phyloP scores from a whole-genome alignment of 495 filamentous ascomycete species.

The Collariella sp. region DNA sequence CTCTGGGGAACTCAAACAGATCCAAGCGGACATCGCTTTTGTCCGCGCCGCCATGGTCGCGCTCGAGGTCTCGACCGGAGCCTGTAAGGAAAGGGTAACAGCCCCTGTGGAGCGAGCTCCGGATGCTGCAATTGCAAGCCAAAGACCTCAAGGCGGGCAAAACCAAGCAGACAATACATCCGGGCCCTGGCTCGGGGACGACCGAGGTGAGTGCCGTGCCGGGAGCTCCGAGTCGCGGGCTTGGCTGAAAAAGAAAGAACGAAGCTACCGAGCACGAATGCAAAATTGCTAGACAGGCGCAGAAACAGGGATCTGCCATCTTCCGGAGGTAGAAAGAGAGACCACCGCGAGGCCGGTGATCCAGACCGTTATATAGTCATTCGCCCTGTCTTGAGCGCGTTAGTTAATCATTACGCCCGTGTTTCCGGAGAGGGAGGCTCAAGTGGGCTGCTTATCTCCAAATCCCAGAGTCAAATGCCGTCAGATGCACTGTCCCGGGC shows the following conservation, averaged over 20 bases:
- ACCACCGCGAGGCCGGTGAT: too few relatives aligned
- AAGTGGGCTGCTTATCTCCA: too few relatives aligned
- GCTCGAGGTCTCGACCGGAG: not conserved
- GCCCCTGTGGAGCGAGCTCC: not conserved
- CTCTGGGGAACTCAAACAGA: not conserved
- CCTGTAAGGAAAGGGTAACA: not conserved
- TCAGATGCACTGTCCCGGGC: too few relatives aligned
- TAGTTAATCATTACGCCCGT: too few relatives aligned
- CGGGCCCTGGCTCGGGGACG: not conserved
- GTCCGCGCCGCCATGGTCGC: not conserved
- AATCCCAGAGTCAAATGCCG: too few relatives aligned
- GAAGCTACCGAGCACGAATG: not conserved
- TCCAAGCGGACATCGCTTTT: not conserved
- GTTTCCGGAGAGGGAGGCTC: too few relatives aligned
- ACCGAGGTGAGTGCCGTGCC: not conserved
- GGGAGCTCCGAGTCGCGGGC: not conserved
- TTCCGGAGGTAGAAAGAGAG: too few relatives aligned
- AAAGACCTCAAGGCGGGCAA: not conserved
- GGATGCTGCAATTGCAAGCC: not conserved
- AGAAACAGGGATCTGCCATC: not conserved
- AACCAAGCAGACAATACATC: not conserved
- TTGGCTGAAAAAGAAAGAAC: not conserved
- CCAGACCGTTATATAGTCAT: too few relatives aligned
- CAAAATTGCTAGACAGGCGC: not conserved
- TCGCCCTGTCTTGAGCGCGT: too few relatives aligned